Percentiles rank a stretch among this genome's conserved stretches.
phyloP scores from a whole-genome alignment of 208 protist genomes.

The Vickermania ingenoplastis region DNA sequence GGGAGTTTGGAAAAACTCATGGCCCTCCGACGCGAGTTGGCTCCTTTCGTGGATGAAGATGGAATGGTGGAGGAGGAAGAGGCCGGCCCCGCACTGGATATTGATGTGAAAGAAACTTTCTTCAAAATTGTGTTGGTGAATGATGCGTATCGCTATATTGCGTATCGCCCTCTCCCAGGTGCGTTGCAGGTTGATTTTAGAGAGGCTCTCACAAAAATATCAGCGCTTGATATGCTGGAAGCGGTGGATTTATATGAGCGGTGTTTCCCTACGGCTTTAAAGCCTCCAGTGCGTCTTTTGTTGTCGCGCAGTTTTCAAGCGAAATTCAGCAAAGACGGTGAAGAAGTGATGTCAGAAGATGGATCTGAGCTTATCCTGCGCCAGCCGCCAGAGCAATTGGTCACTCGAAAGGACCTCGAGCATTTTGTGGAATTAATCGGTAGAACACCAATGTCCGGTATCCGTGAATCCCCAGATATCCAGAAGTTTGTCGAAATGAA shows the following conservation, averaged over 20 bases:
- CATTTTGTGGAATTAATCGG: constrained; percentile 30
- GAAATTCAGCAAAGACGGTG: constrained; percentile 37
- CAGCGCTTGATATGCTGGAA: constrained; percentile 47
- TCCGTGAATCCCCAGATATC: constrained; percentile 26
- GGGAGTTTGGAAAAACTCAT: neutral
- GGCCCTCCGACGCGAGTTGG: neutral
- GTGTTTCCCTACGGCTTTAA: constrained; percentile 36
- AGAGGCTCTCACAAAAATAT: constrained; percentile 38
- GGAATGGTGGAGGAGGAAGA: neutral
- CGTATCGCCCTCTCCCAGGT: constrained; percentile 49
- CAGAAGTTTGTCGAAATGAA: constrained; percentile 53
- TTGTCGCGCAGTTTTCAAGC: constrained; percentile 46
- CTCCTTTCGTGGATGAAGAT: constrained; percentile 2
- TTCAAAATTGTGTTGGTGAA: constrained; percentile 36
- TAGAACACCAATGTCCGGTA: constrained; percentile 25
- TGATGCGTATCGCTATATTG: constrained; percentile 33
- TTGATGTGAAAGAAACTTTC: constrained; percentile 69
- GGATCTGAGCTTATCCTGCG: constrained; percentile 20
- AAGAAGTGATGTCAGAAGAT: constrained; percentile 39
- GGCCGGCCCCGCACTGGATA: constrained; percentile 30
- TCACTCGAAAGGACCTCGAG: constrained; percentile 36
- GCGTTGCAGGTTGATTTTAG: constrained; percentile 60
- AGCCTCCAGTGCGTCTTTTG: constrained; percentile 16
- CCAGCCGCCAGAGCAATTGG: constrained; percentile 22
- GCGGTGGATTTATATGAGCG: constrained; percentile 43